These are phyloP conservation scores for Mycogone perniciosa DNA, from an alignment of 2,329 filamentous ascomycete genomes.

Conservation along the genomic window DNA sequence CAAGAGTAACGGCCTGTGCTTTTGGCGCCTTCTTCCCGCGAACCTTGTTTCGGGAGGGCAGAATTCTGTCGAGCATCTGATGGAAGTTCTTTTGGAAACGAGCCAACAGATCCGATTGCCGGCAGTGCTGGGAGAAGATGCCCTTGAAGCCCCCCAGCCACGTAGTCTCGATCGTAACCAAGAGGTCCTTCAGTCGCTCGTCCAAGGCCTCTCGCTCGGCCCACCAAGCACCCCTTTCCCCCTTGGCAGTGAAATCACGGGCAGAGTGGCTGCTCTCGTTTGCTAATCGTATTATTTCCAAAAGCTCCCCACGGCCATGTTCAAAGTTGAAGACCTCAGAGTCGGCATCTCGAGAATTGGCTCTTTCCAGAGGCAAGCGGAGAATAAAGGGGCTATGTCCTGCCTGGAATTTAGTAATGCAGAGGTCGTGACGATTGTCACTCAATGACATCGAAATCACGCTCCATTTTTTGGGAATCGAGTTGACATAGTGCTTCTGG, in stretches of 20 bases:
- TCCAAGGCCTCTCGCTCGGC: slow-evolving; percentile 76
- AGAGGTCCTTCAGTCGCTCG: slow-evolving; percentile 64
- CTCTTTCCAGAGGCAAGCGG: slow-evolving; percentile 75
- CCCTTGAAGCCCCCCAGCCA: slow-evolving; percentile 95
- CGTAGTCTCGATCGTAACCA: slow-evolving; percentile 81
- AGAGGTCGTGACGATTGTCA: slow-evolving; percentile 75
- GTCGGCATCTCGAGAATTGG: slow-evolving; percentile 73
- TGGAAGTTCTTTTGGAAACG: slow-evolving; percentile 75
- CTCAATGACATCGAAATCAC: slow-evolving; percentile 80
- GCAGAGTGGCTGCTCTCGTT: slow-evolving; percentile 75
- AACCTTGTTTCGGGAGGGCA: slow-evolving; percentile 71
- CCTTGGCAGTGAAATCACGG: slow-evolving; percentile 65
- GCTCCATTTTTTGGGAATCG: slow-evolving; percentile 77
- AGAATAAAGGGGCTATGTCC: slow-evolving; percentile 77
- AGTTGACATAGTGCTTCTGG: slow-evolving; percentile 75
- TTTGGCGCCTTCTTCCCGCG: slow-evolving; percentile 47
- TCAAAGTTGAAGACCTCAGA: slow-evolving; percentile 75
- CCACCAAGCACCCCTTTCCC: slow-evolving; percentile 84
- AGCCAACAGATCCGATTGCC: slow-evolving; percentile 57
- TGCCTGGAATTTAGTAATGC: slow-evolving; percentile 76
- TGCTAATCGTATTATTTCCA: slow-evolving; percentile 73
- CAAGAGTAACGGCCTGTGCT: slow-evolving; percentile 41
- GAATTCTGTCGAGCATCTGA: slow-evolving; percentile 70
- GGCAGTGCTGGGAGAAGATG: slow-evolving; percentile 73
- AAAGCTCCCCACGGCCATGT: slow-evolving; percentile 70